Evolutionary conservation across 2,329 filamentous ascomycete genomes (phyloP).

Genomic region (Leptosphaerulina australis): DNA sequence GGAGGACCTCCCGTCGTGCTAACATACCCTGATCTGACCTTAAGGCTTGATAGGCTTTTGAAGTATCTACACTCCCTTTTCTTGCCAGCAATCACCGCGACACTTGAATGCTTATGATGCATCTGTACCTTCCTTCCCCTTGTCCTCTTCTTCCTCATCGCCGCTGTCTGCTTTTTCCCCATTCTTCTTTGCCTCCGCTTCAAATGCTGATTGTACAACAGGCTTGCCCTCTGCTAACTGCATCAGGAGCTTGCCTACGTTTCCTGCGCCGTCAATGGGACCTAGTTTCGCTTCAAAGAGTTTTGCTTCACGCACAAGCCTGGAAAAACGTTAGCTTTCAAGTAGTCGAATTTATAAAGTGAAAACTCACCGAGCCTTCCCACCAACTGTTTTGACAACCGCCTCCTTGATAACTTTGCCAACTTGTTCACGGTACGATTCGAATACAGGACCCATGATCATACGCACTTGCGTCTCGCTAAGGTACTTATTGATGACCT

Average conservation of each 20-base stretch:
- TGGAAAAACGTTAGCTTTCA: slow-evolving; percentile 45
- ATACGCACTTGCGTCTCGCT: slow-evolving; percentile 75
- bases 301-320: slow-evolving; percentile 77
- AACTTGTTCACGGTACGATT: slow-evolving; percentile 80
- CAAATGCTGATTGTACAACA: slow-evolving; percentile 26
- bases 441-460: slow-evolving; percentile 87
- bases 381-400: slow-evolving; percentile 67
- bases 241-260: slow-evolving; percentile 72
- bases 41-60: too few relatives aligned
- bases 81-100: background rate
- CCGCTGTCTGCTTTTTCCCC: background rate
- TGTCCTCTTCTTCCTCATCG: slow-evolving; percentile 1
- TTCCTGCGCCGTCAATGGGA: slow-evolving; percentile 79
- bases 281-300: slow-evolving; percentile 72
- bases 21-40: background rate
- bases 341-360: too few relatives aligned
- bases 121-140: background rate
- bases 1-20: too few relatives aligned
- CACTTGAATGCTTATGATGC: background rate
- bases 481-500: slow-evolving; percentile 81
- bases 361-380: slow-evolving; percentile 70
- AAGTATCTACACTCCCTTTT: background rate
- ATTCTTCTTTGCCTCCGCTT: slow-evolving; percentile 10
- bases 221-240: slow-evolving; percentile 67
- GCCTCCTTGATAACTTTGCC: slow-evolving; percentile 71